phyloP scores from a whole-genome alignment of 1,284 basidiomycete genomes.

The Cryptococcus sp. region DNA sequence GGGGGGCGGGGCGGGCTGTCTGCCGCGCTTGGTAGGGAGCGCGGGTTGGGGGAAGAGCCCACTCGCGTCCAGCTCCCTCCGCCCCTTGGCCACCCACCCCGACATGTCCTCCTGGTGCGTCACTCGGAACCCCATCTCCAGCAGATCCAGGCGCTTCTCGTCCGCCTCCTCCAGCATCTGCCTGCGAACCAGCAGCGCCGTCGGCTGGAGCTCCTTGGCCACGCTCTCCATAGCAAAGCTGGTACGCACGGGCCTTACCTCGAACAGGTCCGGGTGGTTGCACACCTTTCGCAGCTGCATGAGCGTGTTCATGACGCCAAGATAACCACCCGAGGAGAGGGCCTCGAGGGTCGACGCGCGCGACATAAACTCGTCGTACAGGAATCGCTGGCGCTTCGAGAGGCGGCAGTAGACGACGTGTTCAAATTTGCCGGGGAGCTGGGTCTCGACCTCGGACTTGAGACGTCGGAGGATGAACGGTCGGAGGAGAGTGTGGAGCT shows the following conservation, averaged over 20 bases:
- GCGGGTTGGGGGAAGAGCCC: constrained; percentile 61
- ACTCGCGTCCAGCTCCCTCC: constrained; percentile 65
- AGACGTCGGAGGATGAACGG: constrained; percentile 92
- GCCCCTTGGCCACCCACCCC: constrained; percentile 58
- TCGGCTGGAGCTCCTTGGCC: constrained; percentile 79
- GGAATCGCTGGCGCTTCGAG: constrained; percentile 90
- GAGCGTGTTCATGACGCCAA: constrained; percentile 85
- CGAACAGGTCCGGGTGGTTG: constrained; percentile 94
- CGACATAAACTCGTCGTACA: constrained; percentile 98
- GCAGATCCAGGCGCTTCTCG: constrained; percentile 60
- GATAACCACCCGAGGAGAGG: constrained; percentile 76
- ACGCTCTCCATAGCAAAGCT: constrained; percentile 83
- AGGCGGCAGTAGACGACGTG: constrained; percentile 88
- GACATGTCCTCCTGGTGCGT: constrained; percentile 52
- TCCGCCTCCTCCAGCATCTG: constrained; percentile 57
- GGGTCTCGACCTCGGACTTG: constrained; percentile 94
- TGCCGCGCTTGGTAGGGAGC: constrained; percentile 51
- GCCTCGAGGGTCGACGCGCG: constrained; percentile 83
- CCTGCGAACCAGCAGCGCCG: constrained; percentile 77
- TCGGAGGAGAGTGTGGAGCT: constrained; percentile 86
- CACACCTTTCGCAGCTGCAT: constrained; percentile 96
- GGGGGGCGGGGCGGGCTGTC: constrained; percentile 58
- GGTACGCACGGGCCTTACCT: constrained; percentile 88
- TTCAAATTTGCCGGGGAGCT: constrained; percentile 91
- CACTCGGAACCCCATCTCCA: constrained; percentile 68